These are phyloP conservation scores for Salix udensis DNA, from an alignment of 345 rosid genomes.

Conservation along the genomic window DNA sequence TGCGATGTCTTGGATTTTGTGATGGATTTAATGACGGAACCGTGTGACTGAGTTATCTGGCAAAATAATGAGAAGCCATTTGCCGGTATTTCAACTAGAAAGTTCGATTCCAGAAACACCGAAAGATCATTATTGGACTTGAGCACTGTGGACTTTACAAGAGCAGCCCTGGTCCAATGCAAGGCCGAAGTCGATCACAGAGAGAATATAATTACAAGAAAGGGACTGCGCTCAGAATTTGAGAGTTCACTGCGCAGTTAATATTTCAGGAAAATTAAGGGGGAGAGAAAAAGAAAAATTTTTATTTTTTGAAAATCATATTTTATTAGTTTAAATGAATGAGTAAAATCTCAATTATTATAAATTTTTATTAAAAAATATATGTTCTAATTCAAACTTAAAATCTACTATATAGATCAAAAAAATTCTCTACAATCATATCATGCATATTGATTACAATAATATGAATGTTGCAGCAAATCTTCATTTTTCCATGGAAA, in stretches of 20 bases:
- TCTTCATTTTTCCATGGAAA: conserved; percentile 3
- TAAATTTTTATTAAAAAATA: too few species aligned
- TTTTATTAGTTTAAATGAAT: fast-evolving
- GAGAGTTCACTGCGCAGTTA: too few species aligned
- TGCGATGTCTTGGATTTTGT: not conserved
- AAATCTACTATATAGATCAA: too few species aligned
- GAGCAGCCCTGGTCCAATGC: not conserved
- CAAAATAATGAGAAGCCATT: not conserved
- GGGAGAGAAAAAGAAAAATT: too few species aligned
- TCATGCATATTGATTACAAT: too few species aligned
- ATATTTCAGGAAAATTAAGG: too few species aligned
- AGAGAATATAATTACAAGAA: not conserved
- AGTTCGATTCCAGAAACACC: not conserved
- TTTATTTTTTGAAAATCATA: too few species aligned
- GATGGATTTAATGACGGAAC: not conserved
- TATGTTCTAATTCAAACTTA: too few species aligned
- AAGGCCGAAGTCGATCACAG: not conserved
- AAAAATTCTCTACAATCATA: too few species aligned
- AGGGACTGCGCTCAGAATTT: too few species aligned
- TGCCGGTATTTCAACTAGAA: not conserved
- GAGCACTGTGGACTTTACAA: not conserved
- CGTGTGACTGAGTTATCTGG: not conserved
- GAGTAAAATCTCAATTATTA: too few species aligned
- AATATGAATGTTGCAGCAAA: too few species aligned
- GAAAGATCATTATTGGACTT: not conserved